Conservation (phyloP, 73 alveolate species). For the Blepharisma stoltei region DNA sequence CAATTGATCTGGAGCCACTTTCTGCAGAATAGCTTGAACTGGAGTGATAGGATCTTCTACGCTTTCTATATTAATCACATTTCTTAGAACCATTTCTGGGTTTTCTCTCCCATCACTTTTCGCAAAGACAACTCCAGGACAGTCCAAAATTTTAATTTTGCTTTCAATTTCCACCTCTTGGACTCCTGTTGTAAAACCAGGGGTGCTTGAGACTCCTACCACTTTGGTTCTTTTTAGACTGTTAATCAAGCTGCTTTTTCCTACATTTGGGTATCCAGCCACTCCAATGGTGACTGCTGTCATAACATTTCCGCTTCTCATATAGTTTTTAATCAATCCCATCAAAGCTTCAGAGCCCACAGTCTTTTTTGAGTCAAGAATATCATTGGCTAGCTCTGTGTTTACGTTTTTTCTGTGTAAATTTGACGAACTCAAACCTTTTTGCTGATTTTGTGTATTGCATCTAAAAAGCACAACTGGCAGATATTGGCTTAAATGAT, state of each 20-base stretch:
- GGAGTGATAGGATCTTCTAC: conserved; percentile 87
- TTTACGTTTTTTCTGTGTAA: conserved; percentile 77
- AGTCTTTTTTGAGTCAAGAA: conserved; percentile 77
- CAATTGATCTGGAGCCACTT: conserved; percentile 72
- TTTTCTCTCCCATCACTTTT: conserved; percentile 61
- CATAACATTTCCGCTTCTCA: conserved; percentile 82
- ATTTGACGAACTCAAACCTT: conserved; percentile 71
- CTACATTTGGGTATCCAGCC: conserved; percentile 96
- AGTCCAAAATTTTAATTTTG: conserved; percentile 87
- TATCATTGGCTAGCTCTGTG: conserved; percentile 74
- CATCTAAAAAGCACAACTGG: conserved; percentile 87
- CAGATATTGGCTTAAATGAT: conserved; percentile 75
- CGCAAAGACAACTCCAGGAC: conserved; percentile 96
- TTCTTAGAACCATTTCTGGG: conserved; percentile 74
- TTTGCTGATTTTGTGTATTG: conserved; percentile 79
- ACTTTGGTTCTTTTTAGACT: conserved; percentile 86
- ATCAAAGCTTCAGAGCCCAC: conserved; percentile 94
- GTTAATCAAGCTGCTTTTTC: conserved; percentile 78
- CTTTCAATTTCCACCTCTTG: conserved; percentile 94
- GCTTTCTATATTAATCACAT: conserved; percentile 86
- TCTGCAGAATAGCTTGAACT: conserved; percentile 77
- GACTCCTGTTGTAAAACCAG: conserved; percentile 95
- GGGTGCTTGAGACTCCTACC: conserved; percentile 90
- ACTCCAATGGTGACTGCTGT: conserved; percentile 91
- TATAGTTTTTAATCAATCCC: conserved; percentile 89